Base-by-base conservation (phyloP, 805 yeast species). In the Nakazawaea ambrosiae region DNA sequence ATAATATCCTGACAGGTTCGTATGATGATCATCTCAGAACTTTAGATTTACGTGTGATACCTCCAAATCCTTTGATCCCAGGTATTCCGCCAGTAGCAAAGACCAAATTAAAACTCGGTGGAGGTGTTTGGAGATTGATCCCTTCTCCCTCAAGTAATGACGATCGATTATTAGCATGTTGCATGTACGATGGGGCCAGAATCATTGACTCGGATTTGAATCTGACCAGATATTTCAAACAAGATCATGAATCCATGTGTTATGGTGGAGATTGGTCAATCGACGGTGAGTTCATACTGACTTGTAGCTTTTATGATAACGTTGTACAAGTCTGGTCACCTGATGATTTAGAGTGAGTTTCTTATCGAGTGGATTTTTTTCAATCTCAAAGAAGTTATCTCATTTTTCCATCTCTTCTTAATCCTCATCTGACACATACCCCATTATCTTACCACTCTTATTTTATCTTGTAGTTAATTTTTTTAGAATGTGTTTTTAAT, bases 151-250 rank as follows among this genome's bases (percentile, higher is more conserved):
- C 45, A 0, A 47, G 51, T 4, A 47, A 51, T 11, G 65, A 64
- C 24, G 60, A 72, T 40, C 60, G 73, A 29, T 68, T 90, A 0
- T 60, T 90, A 34, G 77, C 80, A 0, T 89, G 97, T 55, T 87
- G 96, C 52, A 92, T 92, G 97, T 90, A 90, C 52, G 88, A 86
- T 47, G 98, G 98, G 14, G 96, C 95, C 2, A 67, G 88, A 40
- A 63, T 89, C 0, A 54, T 89, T 1, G 54, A 55, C 11, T 51
- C 67, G n/a, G 48, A 51, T 17, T 51, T 46, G 4, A 42, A 44
- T 4, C 27, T 27, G 6, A 61, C 52, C 9, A 61, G 63, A 19
- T 70, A 67, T 39, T 71, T 74, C 53, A 80, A 79, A 50, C 68
- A 70, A 10, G 83, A 81, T 22, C 97, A 90, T 53, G 79, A 78